Percentiles rank a stretch among this genome's conserved stretches.
phyloP scores from a whole-genome alignment of 192 early-diverging fungal species.

The Coemansia sp. region DNA sequence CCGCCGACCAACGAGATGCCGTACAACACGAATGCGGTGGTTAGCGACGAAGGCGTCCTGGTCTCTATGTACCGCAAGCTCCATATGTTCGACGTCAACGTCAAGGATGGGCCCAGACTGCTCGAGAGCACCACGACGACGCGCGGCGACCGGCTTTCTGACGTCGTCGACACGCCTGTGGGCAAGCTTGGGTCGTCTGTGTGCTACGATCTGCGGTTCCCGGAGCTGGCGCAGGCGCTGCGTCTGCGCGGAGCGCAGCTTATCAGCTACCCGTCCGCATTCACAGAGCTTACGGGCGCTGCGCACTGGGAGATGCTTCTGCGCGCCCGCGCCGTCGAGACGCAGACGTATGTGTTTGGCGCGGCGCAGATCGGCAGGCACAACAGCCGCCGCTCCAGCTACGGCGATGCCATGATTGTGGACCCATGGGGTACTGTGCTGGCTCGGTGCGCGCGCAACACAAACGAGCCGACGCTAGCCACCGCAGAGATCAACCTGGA shows the following conservation, averaged over 20 bases:
- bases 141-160: constrained; percentile 22
- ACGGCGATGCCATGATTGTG: constrained; percentile 80
- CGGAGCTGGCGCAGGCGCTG: constrained; percentile 63
- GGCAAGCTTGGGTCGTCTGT: constrained; percentile 62
- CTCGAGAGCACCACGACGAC: constrained; percentile 27
- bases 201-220: constrained; percentile 85
- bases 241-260: constrained; percentile 65
- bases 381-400: constrained; percentile 66
- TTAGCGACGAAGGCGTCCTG: constrained; percentile 60
- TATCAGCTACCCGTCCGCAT: constrained; percentile 78
- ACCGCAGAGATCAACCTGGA: constrained; percentile 67
- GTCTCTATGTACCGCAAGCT: constrained; percentile 68
- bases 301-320: constrained; percentile 85
- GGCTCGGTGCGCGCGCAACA: constrained; percentile 60
- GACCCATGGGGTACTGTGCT: constrained; percentile 81
- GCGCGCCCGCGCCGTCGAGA: constrained; percentile 81
- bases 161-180: constrained; percentile 50
- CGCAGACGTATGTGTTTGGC: constrained; percentile 79
- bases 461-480: constrained; percentile 59
- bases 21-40: constrained; percentile 70
- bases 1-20: constrained; percentile 26
- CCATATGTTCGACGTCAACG: constrained; percentile 75
- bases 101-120: constrained; percentile 46
- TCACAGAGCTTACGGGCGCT: constrained; percentile 75
- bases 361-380: constrained; percentile 78